A percentile compares a stretch with the other conserved stretches of the same genome.
Evolutionary conservation across 2,329 filamentous ascomycete genomes (phyloP).

Genomic region (Zymoseptoria ardabiliae): DNA sequence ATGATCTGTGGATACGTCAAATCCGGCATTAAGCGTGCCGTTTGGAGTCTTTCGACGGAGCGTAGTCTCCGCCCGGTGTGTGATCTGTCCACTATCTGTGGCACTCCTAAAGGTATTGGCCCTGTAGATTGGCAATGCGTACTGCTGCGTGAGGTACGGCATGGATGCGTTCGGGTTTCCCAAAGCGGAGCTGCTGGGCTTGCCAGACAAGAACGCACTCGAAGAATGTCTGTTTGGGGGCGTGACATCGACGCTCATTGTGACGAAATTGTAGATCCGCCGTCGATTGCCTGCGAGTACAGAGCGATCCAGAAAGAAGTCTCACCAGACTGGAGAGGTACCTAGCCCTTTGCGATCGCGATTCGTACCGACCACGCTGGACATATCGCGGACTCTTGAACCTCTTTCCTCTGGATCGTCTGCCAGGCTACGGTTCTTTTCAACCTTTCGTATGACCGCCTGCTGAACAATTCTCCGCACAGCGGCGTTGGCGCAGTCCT

Average conservation of each 20-base stretch:
- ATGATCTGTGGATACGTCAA: constrained; percentile 61
- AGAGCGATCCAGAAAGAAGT: constrained; percentile 6
- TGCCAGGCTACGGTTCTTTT: background rate
- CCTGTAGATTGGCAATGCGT: constrained; percentile 27
- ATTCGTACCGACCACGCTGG: constrained; percentile 24
- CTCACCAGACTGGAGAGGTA: constrained; percentile 27
- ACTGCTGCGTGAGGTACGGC: constrained; percentile 25
- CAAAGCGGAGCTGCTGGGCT: constrained; percentile 7
- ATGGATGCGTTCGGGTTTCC: constrained; percentile 14
- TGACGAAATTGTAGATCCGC: constrained; percentile 7
- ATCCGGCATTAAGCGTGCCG: constrained; percentile 85
- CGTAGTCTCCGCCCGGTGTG: constrained; percentile 57
- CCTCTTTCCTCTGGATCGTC: constrained; percentile 4
- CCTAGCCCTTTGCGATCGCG: constrained; percentile 31
- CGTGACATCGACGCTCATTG: constrained; percentile 25
- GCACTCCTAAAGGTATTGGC: constrained; percentile 8
- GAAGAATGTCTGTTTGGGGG: constrained; percentile 13
- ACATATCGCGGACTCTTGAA: constrained; percentile 21
- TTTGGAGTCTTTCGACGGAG: constrained; percentile 87
- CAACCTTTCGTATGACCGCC: background rate
- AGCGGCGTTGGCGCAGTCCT: background rate
- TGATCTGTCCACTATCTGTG: constrained; percentile 23
- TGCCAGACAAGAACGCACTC: constrained; percentile 5
- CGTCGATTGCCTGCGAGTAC: background rate
- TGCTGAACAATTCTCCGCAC: background rate